Evolutionary conservation across 1,284 basidiomycete species (phyloP).

Genomic region (Binderoboletus segoi): DNA sequence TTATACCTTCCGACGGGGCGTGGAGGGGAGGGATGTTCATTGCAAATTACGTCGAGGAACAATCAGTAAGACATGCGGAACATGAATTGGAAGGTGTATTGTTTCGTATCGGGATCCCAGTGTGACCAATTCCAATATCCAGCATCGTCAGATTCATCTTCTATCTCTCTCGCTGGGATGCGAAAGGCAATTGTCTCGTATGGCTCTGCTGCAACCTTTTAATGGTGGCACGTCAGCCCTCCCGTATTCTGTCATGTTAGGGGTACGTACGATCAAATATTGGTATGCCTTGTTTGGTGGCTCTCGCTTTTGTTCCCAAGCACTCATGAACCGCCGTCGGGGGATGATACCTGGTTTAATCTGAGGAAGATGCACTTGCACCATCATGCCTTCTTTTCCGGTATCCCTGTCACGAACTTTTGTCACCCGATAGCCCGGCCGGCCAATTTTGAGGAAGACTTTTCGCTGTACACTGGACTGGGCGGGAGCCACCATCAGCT

Average conservation of each 20-base stretch:
- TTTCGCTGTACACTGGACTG: conserved; percentile 82
- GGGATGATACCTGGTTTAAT: conserved; percentile 88
- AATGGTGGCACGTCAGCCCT: conserved; percentile 13
- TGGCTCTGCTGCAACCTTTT: conserved; percentile 94
- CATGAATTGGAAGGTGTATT: conserved; percentile 95
- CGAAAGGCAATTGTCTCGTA: conserved; percentile 99
- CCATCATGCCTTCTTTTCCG: conserved; percentile 91
- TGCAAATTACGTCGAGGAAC: conserved; percentile 26
- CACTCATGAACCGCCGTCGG: conserved; percentile 93
- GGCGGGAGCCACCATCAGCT: conserved; percentile 81
- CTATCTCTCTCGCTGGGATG: conserved; percentile 96
- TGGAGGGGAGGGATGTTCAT: background rate
- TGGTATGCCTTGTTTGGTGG: conserved; percentile 95
- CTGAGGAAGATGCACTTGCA: conserved; percentile 95
- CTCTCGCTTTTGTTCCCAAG: conserved; percentile 97
- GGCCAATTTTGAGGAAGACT: conserved; percentile 96
- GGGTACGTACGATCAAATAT: conserved; percentile 87
- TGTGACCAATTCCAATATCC: conserved; percentile 95
- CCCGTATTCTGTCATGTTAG: background rate
- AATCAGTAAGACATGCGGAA: conserved; percentile 59
- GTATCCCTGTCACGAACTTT: conserved; percentile 82
- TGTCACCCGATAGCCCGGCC: conserved; percentile 92
- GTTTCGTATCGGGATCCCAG: conserved; percentile 96
- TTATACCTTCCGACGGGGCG: conserved; percentile 11
- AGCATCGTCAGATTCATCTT: conserved; percentile 88